Percentiles rank a stretch among this genome's conserved stretches.
Evolutionary conservation across 371 early-diverging fungal genomes (phyloP).

Genomic region (Scutellospora calospora): DNA sequence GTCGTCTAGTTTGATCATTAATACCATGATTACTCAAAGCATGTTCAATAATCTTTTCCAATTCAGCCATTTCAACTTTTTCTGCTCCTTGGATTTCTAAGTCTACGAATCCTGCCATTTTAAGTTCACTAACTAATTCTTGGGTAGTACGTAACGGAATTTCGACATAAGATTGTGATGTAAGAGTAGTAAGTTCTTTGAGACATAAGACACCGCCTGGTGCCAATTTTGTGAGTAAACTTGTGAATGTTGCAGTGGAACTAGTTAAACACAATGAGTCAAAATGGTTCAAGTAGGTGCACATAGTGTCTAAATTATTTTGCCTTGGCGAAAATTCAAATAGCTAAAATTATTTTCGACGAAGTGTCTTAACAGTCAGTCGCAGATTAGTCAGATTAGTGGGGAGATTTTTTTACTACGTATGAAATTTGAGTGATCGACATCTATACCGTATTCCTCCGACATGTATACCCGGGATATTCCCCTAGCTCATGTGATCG

Average conservation of each 20-base stretch:
- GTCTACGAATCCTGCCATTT: slow-evolving; percentile 75
- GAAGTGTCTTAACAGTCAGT: no score
- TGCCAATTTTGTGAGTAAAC: slow-evolving; percentile 59
- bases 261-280: slow-evolving; percentile 63
- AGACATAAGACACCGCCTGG: slow-evolving; percentile 66
- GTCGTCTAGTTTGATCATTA: neutral
- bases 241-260: slow-evolving; percentile 57
- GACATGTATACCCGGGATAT: no score
- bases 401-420: no score
- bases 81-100: slow-evolving; percentile 56
- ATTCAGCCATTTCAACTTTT: slow-evolving; percentile 44
- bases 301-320: no score
- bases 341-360: no score
- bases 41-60: slow-evolving; percentile 47
- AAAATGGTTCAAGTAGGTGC: slow-evolving; percentile 60
- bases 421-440: no score
- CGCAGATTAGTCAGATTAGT: no score
- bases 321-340: no score
- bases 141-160: slow-evolving; percentile 54
- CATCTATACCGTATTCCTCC: no score
- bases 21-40: neutral
- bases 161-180: slow-evolving; percentile 44
- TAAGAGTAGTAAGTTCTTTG: slow-evolving; percentile 62
- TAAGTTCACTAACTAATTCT: slow-evolving; percentile 62
- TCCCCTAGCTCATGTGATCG: no score